phyloP scores from a whole-genome alignment of 1,284 basidiomycete genomes.

The Marasmius fiardii region DNA sequence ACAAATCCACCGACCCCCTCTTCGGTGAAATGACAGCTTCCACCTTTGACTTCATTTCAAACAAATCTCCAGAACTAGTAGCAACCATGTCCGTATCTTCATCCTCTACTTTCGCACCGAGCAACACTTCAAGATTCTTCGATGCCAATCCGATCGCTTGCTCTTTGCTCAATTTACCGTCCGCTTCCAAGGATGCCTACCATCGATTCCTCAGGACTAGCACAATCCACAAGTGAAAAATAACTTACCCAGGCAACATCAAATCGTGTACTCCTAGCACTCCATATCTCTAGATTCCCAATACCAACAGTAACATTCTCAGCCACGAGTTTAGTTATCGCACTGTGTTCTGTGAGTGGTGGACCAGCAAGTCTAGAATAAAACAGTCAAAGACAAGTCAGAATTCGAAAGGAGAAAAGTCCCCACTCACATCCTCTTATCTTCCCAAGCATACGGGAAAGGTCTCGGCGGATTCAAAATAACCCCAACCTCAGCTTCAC shows the following conservation, averaged over 20 bases:
- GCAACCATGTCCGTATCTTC: slow-evolving; percentile 47
- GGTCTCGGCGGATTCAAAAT: slow-evolving; percentile 60
- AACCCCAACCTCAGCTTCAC: slow-evolving; percentile 68
- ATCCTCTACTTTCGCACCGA: slow-evolving; percentile 22
- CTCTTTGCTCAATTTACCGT: slow-evolving; percentile 17
- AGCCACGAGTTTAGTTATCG: slow-evolving; percentile 48
- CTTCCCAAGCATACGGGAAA: slow-evolving; percentile 60
- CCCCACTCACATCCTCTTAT: slow-evolving; percentile 41
- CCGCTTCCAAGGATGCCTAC: slow-evolving; percentile 37
- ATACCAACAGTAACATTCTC: slow-evolving; percentile 71
- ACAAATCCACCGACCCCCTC: slow-evolving; percentile 28
- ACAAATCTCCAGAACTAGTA: slow-evolving; percentile 42
- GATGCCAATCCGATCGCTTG: slow-evolving; percentile 20
- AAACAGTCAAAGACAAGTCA: slow-evolving; percentile 17
- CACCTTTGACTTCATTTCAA: slow-evolving; percentile 45
- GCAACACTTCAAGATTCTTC: slow-evolving; percentile 37
- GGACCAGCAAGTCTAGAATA: slow-evolving; percentile 58
- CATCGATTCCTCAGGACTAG: slow-evolving; percentile 1
- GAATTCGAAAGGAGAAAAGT: slow-evolving; percentile 20
- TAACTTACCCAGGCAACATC: slow-evolving; percentile 65
- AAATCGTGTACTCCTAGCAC: slow-evolving; percentile 65
- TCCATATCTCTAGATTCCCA: slow-evolving; percentile 58
- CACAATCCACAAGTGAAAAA: neutral
- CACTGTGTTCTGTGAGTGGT: slow-evolving; percentile 58
- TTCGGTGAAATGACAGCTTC: slow-evolving; percentile 38